Base-by-base conservation (phyloP, 768 basidiomycete species). In the Dentipellis sp. region DNA sequence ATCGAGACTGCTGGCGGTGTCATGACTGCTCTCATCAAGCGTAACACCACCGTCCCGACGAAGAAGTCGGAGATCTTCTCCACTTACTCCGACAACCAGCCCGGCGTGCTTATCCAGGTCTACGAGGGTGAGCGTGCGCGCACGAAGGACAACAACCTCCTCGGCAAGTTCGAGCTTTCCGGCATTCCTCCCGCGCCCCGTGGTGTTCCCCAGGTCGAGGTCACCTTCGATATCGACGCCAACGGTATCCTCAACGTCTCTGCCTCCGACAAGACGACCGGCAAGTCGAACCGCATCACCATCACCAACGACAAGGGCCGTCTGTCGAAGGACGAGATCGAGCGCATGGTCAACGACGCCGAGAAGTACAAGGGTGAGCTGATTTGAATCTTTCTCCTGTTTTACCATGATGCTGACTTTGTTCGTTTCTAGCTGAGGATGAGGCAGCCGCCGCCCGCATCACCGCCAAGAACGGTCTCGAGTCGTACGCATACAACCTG, bases 1-100 rank as follows among this genome's bases (percentile, higher is more conserved):
- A 97, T 98, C 67, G 95, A 97, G 78, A 97, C 95, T 39, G 93
- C 94, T 61, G 95, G 94, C 72, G 95, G 95, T 83, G 94, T 97
- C 69, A 94, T 98, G 91, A 97, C 95, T 29, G 83, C 93, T 49
- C 86, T 98, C 70, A 97, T 97, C 81, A 94, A 94, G 77, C 88
- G 94, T 54, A 97, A 98, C 80, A 98, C 95, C 61, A 97, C 93
- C 51, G 91, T 98, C 62, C 95, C 95, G 23, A 97, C 94, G 65
- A 97, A 95, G 78, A 97, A 97, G 78, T 94, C 94, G 8, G 93
- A 97, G 76, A 91, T 88, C 67, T 97, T 97, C 83, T 97, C 94
- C 39, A 97, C 95, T 17, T 94, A 95, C 79, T 86, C 94, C 62
- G 94, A 97, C 78, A 97, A 98, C 78, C 94, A 97, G 71, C 94